Percentiles rank a stretch among this genome's conserved stretches.
Conservation (phyloP, 352 stramenopile genomes). For the Phytophthora cryptogea region DNA sequence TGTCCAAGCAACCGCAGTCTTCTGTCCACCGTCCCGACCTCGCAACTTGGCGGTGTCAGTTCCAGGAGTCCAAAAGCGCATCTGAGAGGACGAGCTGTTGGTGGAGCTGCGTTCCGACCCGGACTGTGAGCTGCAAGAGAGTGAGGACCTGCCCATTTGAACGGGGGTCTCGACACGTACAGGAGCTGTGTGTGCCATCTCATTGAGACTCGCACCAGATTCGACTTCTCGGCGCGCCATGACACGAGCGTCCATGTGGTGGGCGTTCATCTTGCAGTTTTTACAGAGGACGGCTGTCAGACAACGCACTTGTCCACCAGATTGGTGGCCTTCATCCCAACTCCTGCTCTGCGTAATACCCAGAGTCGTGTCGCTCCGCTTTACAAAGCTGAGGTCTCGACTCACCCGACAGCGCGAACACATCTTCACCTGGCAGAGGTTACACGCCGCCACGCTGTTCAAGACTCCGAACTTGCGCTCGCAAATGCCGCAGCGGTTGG, state of each 20-base stretch:
- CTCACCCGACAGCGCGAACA: conserved; percentile 44
- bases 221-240: conserved; percentile 28
- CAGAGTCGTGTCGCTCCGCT: conserved; percentile 3
- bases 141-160: conserved; percentile 1
- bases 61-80: conserved; percentile 27
- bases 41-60: conserved; percentile 10
- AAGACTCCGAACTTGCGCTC: conserved; percentile 43
- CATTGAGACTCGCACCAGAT: conserved; percentile 4
- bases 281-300: conserved; percentile 55
- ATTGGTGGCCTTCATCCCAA: conserved; percentile 23
- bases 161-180: conserved; percentile 1
- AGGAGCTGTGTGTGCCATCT: conserved; percentile 9
- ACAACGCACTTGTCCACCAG: conserved; percentile 21
- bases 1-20: background rate
- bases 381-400: conserved; percentile 36
- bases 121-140: conserved; percentile 3
- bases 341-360: conserved; percentile 15
- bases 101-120: conserved; percentile 16
- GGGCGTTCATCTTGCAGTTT: conserved; percentile 44
- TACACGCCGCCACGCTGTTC: conserved; percentile 36
- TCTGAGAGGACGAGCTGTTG: conserved; percentile 9
- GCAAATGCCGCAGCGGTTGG: conserved; percentile 40
- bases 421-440: conserved; percentile 39
- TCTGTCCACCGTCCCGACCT: background rate
- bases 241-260: conserved; percentile 32